A percentile compares a stretch with the other conserved stretches of the same genome.
These are phyloP conservation scores for Actinomortierella wolfii DNA, from an alignment of 371 early-diverging fungal genomes.

Conservation along the genomic window DNA sequence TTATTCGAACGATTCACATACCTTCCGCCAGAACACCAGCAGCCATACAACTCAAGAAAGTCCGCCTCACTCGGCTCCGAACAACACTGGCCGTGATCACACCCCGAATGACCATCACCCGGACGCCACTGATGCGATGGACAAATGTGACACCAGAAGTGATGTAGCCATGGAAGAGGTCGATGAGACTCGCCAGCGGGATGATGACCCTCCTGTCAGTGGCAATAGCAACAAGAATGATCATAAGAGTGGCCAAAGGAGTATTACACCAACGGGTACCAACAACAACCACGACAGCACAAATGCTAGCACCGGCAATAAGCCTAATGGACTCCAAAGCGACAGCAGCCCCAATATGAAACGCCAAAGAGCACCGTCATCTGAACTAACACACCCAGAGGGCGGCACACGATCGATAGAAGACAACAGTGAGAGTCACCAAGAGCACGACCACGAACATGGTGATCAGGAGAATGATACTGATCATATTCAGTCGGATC, in stretches of 20 bases:
- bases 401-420: neutral
- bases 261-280: conserved; percentile 6
- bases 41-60: neutral
- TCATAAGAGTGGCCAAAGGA: neutral
- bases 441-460: conserved; percentile 12
- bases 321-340: conserved; percentile 7
- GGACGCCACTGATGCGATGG: too few relatives aligned
- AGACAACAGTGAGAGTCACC: neutral
- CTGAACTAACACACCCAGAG: neutral
- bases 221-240: conserved; percentile 3
- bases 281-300: neutral
- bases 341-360: conserved; percentile 7
- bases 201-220: conserved; percentile 8
- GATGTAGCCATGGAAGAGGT: conserved; percentile 2
- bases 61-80: too few relatives aligned
- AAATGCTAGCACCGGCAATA: conserved; percentile 18
- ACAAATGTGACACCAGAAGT: too few relatives aligned
- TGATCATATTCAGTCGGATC: neutral
- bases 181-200: conserved; percentile 8
- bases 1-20: neutral
- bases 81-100: neutral
- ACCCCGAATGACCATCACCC: neutral
- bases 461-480: conserved; percentile 2
- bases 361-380: neutral
- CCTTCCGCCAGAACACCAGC: neutral